phyloP scores from a whole-genome alignment of 2,329 filamentous ascomycete species.

The Neopestalotiopsis sp. region DNA sequence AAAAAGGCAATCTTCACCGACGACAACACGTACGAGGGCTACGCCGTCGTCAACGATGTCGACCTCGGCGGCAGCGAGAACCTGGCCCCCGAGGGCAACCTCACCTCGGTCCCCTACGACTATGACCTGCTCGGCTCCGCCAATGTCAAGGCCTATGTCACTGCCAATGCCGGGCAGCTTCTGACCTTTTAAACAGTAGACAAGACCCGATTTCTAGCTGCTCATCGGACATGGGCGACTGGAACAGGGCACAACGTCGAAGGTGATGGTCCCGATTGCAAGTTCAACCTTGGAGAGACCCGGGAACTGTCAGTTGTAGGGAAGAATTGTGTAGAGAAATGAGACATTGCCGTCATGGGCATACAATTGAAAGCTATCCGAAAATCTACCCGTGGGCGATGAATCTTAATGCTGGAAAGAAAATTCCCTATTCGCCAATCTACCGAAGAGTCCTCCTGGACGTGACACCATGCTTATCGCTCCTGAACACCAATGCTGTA shows the following conservation, averaged over 20 bases:
- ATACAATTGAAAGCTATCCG: conserved; percentile 3
- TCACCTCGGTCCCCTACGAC: conserved; percentile 22
- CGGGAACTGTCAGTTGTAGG: not conserved
- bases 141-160: conserved; percentile 22
- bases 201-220: no score
- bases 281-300: not conserved
- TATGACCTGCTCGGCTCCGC: conserved; percentile 21
- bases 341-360: not conserved
- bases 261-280: no score
- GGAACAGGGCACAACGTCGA: no score
- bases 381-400: not conserved
- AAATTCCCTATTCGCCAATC: conserved; percentile 5
- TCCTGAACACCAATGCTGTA: conserved; percentile 11
- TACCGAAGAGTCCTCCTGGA: not conserved
- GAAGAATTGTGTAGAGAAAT: not conserved
- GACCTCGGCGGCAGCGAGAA: conserved; percentile 51
- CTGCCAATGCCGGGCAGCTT: conserved; percentile 20
- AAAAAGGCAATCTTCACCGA: conserved; percentile 38
- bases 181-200: conserved; percentile 15
- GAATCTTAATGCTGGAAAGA: not conserved
- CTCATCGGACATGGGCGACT: no score
- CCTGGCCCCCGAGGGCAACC: conserved; percentile 54
- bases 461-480: not conserved
- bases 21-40: conserved; percentile 48
- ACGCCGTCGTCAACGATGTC: conserved; percentile 47